phyloP scores from a whole-genome alignment of 2,329 filamentous ascomycete species.

The Fusarium marasasianum region DNA sequence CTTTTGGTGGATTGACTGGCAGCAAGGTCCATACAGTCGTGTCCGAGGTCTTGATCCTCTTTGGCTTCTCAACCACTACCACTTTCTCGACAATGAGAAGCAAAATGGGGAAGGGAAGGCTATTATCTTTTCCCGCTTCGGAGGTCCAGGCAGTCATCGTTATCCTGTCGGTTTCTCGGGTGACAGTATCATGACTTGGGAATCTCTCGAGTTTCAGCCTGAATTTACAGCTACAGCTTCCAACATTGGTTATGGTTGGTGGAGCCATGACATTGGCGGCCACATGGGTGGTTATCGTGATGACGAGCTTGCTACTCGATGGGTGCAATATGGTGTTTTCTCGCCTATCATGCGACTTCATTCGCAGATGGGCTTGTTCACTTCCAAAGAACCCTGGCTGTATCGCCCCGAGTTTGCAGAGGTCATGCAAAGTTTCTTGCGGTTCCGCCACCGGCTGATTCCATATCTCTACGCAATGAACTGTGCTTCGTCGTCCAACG shows the following conservation, averaged over 20 bases:
- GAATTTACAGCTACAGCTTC: conserved; percentile 73
- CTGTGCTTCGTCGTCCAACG: conserved; percentile 53
- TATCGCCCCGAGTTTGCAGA: conserved; percentile 57
- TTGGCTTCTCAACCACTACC: conserved; percentile 73
- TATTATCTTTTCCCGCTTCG: conserved; percentile 69
- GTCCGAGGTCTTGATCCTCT: conserved; percentile 69
- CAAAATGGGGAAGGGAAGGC: conserved; percentile 48
- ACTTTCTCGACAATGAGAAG: conserved; percentile 62
- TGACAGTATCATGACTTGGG: conserved; percentile 68
- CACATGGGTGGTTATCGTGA: conserved; percentile 65
- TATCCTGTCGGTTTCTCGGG: conserved; percentile 74
- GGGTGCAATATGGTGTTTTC: conserved; percentile 70
- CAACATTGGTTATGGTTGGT: conserved; percentile 75
- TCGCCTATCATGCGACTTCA: conserved; percentile 70
- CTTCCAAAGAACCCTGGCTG: conserved; percentile 70
- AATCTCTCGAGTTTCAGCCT: conserved; percentile 69
- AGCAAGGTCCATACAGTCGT: conserved; percentile 64
- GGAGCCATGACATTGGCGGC: conserved; percentile 75
- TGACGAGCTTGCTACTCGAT: conserved; percentile 67
- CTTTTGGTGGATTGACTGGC: conserved; percentile 77
- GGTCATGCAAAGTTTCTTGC: conserved; percentile 60
- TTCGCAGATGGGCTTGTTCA: conserved; percentile 66
- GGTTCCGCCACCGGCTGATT: conserved; percentile 65
- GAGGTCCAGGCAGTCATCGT: conserved; percentile 69
- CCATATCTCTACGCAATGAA: conserved; percentile 71